Evolutionary conservation across 805 yeast species (phyloP).

Genomic region (Nakazawaea sp.): DNA sequence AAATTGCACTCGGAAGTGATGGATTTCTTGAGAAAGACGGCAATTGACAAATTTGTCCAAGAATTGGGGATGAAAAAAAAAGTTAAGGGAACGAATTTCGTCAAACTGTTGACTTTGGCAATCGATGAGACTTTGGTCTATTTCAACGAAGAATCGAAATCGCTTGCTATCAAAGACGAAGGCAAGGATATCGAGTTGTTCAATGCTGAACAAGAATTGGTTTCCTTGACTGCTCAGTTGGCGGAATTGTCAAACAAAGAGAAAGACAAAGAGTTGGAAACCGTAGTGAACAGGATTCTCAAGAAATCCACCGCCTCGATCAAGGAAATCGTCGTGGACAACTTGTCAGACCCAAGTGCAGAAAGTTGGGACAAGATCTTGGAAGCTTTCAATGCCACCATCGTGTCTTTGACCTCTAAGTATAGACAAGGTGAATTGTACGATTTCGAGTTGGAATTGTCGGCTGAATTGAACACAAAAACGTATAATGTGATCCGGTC

Average conservation of each 20-base stretch:
- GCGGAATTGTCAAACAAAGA: slow-evolving; percentile 23
- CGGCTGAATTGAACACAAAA: slow-evolving; percentile 30
- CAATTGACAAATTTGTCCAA: slow-evolving; percentile 24
- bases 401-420: slow-evolving; percentile 23
- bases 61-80: slow-evolving; percentile 17
- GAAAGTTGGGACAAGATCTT: slow-evolving; percentile 59
- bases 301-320: slow-evolving; percentile 41
- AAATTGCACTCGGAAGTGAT: slow-evolving; percentile 38
- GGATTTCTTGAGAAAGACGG: slow-evolving; percentile 25
- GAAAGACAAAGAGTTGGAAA: slow-evolving; percentile 32
- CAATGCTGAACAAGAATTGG: slow-evolving; percentile 24
- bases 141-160: slow-evolving; percentile 27
- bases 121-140: slow-evolving; percentile 19
- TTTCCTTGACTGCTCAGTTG: slow-evolving; percentile 23
- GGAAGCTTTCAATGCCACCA: slow-evolving; percentile 31
- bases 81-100: slow-evolving; percentile 14
- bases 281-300: slow-evolving; percentile 32
- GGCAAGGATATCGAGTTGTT: slow-evolving; percentile 17
- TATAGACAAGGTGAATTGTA: slow-evolving; percentile 23
- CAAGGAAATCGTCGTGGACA: slow-evolving; percentile 42
- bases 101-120: slow-evolving; percentile 11
- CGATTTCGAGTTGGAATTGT: slow-evolving; percentile 66
- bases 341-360: slow-evolving; percentile 40
- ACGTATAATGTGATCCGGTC: slow-evolving; percentile 38
- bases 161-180: slow-evolving; percentile 22